These are phyloP conservation scores for Fusarium zealandicum DNA, from an alignment of 2,329 filamentous ascomycete species.

Conservation along the genomic window DNA sequence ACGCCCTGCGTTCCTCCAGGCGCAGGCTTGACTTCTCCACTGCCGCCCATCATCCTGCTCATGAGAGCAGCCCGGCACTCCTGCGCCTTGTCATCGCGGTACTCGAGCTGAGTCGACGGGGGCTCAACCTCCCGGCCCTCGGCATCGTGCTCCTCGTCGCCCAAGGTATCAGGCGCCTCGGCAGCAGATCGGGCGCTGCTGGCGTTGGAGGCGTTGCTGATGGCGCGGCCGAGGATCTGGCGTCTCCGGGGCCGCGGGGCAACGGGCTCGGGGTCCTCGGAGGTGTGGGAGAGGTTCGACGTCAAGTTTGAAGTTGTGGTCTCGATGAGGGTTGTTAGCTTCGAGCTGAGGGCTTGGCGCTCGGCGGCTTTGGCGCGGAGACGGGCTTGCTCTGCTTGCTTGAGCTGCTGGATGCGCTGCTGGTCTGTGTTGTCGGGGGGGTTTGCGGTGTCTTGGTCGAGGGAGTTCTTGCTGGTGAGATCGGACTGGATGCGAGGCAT, in stretches of 20 bases:
- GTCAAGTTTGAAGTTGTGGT: constrained; percentile 33
- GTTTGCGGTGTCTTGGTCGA: constrained; percentile 5
- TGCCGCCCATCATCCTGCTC: constrained; percentile 51
- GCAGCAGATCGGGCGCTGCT: constrained; percentile 52
- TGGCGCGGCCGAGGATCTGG: constrained; percentile 63
- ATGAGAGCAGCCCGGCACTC: constrained; percentile 54
- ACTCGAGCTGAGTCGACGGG: constrained; percentile 61
- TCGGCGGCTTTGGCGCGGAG: constrained; percentile 47
- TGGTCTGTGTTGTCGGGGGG: neutral
- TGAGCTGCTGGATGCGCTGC: constrained; percentile 4
- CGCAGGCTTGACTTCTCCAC: constrained; percentile 25
- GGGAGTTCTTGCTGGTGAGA: constrained; percentile 33
- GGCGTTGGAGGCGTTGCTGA: constrained; percentile 63
- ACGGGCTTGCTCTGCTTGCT: constrained; percentile 34
- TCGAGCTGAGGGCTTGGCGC: constrained; percentile 52
- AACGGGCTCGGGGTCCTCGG: constrained; percentile 24
- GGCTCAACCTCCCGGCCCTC: constrained; percentile 45
- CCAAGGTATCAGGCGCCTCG: constrained; percentile 39
- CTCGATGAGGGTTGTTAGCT: constrained; percentile 54
- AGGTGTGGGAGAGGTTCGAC: constrained; percentile 22
- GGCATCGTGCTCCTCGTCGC: constrained; percentile 34
- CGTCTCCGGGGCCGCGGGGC: constrained; percentile 49
- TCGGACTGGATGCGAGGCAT: constrained; percentile 50
- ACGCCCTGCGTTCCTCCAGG: constrained; percentile 5
- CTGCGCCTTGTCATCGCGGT: constrained; percentile 59